Evolutionary conservation across 768 basidiomycete species (phyloP).

Genomic region (Kwoniella dendrophila): DNA sequence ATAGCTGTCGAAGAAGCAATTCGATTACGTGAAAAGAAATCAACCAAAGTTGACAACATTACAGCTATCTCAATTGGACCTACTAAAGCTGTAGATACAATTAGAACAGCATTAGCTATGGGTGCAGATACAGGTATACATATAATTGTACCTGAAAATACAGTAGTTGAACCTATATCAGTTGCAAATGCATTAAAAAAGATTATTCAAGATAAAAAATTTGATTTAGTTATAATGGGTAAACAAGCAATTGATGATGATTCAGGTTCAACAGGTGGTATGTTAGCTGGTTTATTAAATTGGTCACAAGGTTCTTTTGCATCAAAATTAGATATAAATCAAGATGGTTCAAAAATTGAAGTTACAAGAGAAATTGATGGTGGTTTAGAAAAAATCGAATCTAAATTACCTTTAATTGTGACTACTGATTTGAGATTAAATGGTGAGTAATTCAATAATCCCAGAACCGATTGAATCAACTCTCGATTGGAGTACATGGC

Average conservation of each 20-base stretch:
- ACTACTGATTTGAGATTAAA: constrained; percentile 91
- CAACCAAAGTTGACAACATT: constrained; percentile 71
- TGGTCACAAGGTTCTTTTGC: constrained; percentile 97
- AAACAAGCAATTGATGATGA: constrained; percentile 99
- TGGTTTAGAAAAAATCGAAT: constrained; percentile 78
- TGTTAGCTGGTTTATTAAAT: constrained; percentile 87
- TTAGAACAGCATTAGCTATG: constrained; percentile 96
- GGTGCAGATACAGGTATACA: constrained; percentile 93
- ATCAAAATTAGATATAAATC: constrained; percentile 75
- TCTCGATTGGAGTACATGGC: not conserved
- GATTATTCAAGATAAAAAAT: constrained; percentile 66
- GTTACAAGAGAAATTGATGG: constrained; percentile 94
- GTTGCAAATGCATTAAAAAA: constrained; percentile 83
- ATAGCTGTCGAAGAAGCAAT: constrained; percentile 96
- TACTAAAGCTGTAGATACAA: constrained; percentile 80
- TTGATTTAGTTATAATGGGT: constrained; percentile 90
- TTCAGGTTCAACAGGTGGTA: constrained; percentile 91
- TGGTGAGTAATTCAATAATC: constrained; percentile 58
- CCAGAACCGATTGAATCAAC: not conserved
- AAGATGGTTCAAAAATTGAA: constrained; percentile 65
- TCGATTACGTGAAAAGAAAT: constrained; percentile 74
- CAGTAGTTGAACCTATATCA: constrained; percentile 80
- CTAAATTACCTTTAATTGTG: constrained; percentile 77
- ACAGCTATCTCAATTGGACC: constrained; percentile 94
- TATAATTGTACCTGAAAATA: constrained; percentile 76